Conservation (phyloP, 2,329 filamentous ascomycete genomes). For the Zasmidium citrigriseum region DNA sequence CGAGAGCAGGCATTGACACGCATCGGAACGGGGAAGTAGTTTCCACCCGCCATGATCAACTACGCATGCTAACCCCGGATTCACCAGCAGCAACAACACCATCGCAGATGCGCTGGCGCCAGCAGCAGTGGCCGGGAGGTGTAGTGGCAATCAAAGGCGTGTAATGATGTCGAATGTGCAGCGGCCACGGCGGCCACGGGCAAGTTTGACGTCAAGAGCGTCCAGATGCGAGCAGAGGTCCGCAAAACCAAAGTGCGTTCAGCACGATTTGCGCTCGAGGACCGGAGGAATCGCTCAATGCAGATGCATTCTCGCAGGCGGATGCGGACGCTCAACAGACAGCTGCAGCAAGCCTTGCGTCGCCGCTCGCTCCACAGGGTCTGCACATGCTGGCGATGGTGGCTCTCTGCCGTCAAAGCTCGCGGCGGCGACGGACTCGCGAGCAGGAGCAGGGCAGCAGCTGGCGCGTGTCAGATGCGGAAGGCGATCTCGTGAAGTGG, state of each 20-base stretch:
- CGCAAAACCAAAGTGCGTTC: slow-evolving; percentile 9
- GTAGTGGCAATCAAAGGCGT: slow-evolving; percentile 12
- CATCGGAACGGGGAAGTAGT: slow-evolving; percentile 23
- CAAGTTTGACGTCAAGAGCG: slow-evolving; percentile 19
- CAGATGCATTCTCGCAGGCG: too few species aligned
- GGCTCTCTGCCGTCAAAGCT: too few species aligned
- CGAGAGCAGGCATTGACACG: slow-evolving; percentile 21
- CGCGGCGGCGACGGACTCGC: too few species aligned
- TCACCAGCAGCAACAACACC: slow-evolving; percentile 7
- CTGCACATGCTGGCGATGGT: neutral
- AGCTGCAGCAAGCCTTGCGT: slow-evolving; percentile 12
- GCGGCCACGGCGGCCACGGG: slow-evolving; percentile 10
- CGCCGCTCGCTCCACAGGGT: slow-evolving; percentile 9
- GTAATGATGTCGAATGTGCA: slow-evolving; percentile 5
- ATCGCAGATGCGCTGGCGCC: neutral
- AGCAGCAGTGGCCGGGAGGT: neutral
- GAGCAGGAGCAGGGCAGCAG: slow-evolving; percentile 2
- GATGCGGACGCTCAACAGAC: neutral
- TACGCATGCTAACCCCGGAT: slow-evolving; percentile 15
- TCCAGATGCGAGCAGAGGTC: slow-evolving; percentile 4
- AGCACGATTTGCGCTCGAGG: slow-evolving; percentile 8
- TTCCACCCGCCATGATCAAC: slow-evolving; percentile 23
- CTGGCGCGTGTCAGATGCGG: neutral
- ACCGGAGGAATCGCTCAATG: slow-evolving; percentile 22
- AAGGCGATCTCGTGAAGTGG: slow-evolving; percentile 5